These are phyloP conservation scores for Cicer bijugum DNA, from an alignment of 306 rosid species.

Conservation along the genomic window DNA sequence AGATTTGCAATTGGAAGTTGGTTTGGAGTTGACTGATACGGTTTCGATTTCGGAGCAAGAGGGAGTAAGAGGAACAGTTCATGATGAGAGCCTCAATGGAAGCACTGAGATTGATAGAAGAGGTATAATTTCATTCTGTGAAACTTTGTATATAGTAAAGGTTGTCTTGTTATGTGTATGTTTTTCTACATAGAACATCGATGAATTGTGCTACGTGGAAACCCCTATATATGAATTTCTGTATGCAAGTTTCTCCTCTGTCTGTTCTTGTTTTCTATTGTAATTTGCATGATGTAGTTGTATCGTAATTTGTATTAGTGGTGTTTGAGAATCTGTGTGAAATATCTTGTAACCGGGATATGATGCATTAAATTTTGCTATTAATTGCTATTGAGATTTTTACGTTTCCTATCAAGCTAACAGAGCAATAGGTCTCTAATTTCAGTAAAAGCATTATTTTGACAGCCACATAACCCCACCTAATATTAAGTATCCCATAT, in stretches of 20 bases:
- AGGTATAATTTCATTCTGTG: slow-evolving; percentile 55
- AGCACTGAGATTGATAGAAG: slow-evolving; percentile 49
- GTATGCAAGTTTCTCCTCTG: not conserved
- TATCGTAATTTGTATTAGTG: not conserved
- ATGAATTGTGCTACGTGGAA: slow-evolving; percentile 11
- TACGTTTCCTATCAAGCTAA: not conserved
- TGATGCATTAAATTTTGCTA: not conserved
- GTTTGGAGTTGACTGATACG: slow-evolving; percentile 48
- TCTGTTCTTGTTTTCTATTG: not conserved
- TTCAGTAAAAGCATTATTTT: slow-evolving; percentile 4
- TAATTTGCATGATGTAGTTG: slow-evolving; percentile 2
- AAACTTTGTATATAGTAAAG: slow-evolving; percentile 19
- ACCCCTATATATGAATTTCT: not conserved
- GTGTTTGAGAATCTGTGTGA: slow-evolving; percentile 9
- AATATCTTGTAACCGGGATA: not conserved
- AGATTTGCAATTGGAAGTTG: slow-evolving; percentile 51
- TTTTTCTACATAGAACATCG: slow-evolving; percentile 25
- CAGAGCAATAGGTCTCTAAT: slow-evolving; percentile 6
- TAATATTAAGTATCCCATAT: too few species aligned
- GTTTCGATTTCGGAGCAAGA: slow-evolving; percentile 48
- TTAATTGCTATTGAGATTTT: not conserved
- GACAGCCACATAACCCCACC: not conserved
- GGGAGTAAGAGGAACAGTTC: slow-evolving; percentile 43
- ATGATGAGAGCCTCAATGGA: slow-evolving; percentile 42
- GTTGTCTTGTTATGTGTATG: slow-evolving; percentile 6